Percentiles rank a stretch among this genome's conserved stretches.
These are phyloP conservation scores for Cercospora sp. DNA, from an alignment of 2,329 filamentous ascomycete species.

Conservation along the genomic window DNA sequence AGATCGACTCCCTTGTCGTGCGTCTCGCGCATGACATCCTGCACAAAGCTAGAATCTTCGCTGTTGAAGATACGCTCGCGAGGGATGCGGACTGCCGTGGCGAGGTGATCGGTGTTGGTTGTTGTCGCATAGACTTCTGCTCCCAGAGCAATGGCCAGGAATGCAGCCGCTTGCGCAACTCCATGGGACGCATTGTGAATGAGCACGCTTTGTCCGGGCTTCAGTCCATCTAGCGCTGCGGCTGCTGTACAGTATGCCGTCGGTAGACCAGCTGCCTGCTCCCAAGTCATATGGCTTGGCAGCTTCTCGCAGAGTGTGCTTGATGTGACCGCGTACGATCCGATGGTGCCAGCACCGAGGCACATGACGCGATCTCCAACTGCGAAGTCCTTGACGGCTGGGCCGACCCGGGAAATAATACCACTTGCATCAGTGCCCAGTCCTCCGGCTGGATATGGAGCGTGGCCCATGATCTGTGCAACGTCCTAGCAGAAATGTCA, in stretches of 20 bases:
- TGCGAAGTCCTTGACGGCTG: not conserved
- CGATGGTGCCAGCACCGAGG: not conserved
- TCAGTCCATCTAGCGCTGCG: not conserved
- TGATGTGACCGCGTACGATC: not conserved
- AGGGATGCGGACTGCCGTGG: slow-evolving; percentile 28
- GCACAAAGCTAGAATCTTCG: slow-evolving; percentile 21
- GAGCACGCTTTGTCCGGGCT: not conserved
- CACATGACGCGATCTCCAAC: not conserved
- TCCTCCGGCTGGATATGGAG: not conserved
- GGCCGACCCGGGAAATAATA: not conserved
- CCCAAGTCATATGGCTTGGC: not conserved
- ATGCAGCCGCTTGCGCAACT: not conserved
- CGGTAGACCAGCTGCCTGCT: not conserved
- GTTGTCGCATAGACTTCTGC: slow-evolving; percentile 35
- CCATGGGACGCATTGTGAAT: not conserved
- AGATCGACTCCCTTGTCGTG: not conserved
- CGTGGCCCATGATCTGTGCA: not conserved
- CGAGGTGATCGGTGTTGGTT: slow-evolving; percentile 31
- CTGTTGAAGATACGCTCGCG: slow-evolving; percentile 37
- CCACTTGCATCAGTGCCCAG: not conserved
- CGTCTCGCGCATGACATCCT: not conserved
- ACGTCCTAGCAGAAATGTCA: not conserved
- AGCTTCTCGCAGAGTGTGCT: not conserved
- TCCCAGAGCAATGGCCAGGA: slow-evolving; percentile 16
- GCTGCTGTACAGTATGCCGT: not conserved